Base-by-base conservation (phyloP, 2,329 filamentous ascomycete genomes). In the Stylonectria norvegica region DNA sequence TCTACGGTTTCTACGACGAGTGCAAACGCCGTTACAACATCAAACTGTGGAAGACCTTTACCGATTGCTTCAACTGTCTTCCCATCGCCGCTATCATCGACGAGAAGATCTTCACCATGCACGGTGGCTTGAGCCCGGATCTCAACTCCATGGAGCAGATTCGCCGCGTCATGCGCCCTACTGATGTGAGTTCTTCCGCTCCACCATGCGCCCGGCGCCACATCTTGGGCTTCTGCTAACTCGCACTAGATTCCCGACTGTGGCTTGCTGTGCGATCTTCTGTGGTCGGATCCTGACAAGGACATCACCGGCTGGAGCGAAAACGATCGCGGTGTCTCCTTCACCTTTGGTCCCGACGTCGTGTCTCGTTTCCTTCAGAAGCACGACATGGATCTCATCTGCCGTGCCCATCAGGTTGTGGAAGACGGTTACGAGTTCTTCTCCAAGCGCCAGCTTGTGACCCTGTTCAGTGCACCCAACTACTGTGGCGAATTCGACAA, bases 31-130 rank as follows among this genome's bases (percentile, higher is more conserved):
- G 91, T 57, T 97, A 95, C 75, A 98, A 97, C 72, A 95, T 97
- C 76, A 97, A 97, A 80, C 79, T 97, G 47, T 97, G 91, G 91
- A 98, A 98, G 80, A 97, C 91, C 1, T 97, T 98, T 66, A 96
- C 90, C 50, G 91, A 98, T 68, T 96, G 90, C 78, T 98, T 98
- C 81, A 98, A 98, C 78, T 96, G 89, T 72, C 72, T 97, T 62
- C 91, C 91, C 34, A 97, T 98, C 67, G 93, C 91, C 43, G 91
- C 93, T 55, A 98, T 98, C 70, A 96, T 98, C 59, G 91, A 95
- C 63, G 93, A 96, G 77, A 98, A 97, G 85, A 98, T 98, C 65
- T 97, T 98, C 76, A 96, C 90, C 63, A 96, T 98, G 91, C 93
- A 98, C 71, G 93, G 93, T 64, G 93, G 93, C 62, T 73, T 98